These are phyloP conservation scores for Malus hybrid DNA, from an alignment of 331 rosid species.

Conservation along the genomic window DNA sequence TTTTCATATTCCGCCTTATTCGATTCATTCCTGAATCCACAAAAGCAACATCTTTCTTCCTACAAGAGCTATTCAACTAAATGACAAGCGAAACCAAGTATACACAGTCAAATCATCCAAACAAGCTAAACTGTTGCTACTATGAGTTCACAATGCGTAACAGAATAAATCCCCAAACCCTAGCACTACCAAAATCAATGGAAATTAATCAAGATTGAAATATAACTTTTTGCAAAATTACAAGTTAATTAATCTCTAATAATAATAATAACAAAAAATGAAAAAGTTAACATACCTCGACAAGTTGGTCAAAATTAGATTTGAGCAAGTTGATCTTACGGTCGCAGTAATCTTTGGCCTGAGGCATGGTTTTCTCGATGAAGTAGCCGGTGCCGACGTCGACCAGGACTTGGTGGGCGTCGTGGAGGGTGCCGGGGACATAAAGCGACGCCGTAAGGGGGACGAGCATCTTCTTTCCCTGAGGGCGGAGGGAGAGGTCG, in stretches of 20 bases:
- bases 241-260: neutral
- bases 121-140: neutral
- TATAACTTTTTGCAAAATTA: neutral
- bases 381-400: constrained; percentile 98
- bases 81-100: neutral
- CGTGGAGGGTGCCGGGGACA: constrained; percentile 79
- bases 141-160: neutral
- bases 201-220: neutral
- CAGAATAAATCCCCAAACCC: neutral
- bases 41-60: neutral
- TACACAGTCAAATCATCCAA: neutral
- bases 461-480: constrained; percentile 64
- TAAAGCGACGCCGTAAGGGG: constrained; percentile 95
- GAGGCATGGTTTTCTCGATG: constrained; percentile 84
- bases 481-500: constrained; percentile 82
- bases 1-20: too few species aligned
- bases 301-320: constrained; percentile 88
- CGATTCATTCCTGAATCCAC: neutral
- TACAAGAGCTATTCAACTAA: neutral
- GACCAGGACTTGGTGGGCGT: constrained; percentile 54
- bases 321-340: constrained; percentile 81
- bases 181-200: neutral
- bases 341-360: constrained; percentile 84
- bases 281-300: constrained; percentile 37
- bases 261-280: neutral